Percentiles rank a stretch among this genome's conserved stretches.
Evolutionary conservation across 768 basidiomycete species (phyloP).

Genomic region (Rhizopogon vulgaris): DNA sequence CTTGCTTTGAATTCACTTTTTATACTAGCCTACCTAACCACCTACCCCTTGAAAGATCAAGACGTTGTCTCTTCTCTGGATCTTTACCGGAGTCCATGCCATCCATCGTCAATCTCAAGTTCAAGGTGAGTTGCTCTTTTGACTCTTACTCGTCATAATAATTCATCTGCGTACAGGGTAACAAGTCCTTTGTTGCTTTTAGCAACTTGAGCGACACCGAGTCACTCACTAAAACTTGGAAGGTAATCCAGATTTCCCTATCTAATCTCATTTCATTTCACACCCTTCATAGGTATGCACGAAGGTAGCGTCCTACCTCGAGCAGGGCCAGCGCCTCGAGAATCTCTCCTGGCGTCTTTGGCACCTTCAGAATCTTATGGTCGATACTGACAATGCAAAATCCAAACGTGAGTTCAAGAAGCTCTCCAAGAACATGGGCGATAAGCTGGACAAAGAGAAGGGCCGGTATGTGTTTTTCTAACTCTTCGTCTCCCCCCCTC

Average conservation of each 20-base stretch:
- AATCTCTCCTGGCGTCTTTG: conserved; percentile 90
- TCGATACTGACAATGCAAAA: conserved; percentile 85
- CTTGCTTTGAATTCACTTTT: neutral
- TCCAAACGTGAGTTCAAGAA: conserved; percentile 87
- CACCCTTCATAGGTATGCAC: conserved; percentile 61
- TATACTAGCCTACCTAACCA: neutral
- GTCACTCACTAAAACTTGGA: conserved; percentile 86
- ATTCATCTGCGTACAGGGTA: conserved; percentile 46
- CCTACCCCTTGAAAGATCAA: too few relatives aligned
- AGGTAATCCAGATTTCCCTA: conserved; percentile 39
- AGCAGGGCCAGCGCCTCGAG: conserved; percentile 87
- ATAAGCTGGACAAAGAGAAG: conserved; percentile 91
- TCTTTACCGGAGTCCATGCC: conserved; percentile 42
- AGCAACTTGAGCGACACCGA: conserved; percentile 83
- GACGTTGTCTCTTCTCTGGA: conserved; percentile 1
- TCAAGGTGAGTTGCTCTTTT: conserved; percentile 47
- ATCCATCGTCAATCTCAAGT: conserved; percentile 82
- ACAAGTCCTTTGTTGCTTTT: conserved; percentile 93
- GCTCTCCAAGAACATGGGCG: conserved; percentile 82
- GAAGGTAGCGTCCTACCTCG: conserved; percentile 85
- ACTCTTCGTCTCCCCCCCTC: conserved; percentile 6
- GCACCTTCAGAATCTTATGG: conserved; percentile 89
- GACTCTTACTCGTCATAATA: conserved; percentile 6
- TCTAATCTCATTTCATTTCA: conserved; percentile 6
- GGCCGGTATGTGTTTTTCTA: conserved; percentile 55